phyloP scores from a whole-genome alignment of 208 protist genomes.

The Leishmania lainsoni region DNA sequence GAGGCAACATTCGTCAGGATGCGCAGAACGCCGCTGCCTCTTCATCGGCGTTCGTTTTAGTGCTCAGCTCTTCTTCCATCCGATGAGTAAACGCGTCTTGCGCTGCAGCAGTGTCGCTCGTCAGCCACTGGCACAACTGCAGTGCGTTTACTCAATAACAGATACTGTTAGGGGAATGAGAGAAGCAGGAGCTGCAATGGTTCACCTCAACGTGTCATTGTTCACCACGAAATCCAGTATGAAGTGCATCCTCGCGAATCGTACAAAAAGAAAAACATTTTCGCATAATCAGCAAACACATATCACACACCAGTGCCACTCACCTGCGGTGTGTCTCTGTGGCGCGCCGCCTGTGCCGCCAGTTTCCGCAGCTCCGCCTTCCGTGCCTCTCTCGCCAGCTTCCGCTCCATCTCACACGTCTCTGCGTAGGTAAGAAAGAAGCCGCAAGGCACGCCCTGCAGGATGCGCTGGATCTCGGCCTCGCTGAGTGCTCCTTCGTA shows the following conservation, averaged over 20 bases:
- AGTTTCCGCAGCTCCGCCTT: slow-evolving; percentile 48
- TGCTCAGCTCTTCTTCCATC: background rate
- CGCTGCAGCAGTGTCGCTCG: background rate
- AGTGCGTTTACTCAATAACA: background rate
- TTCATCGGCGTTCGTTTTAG: background rate
- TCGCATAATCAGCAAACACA: background rate
- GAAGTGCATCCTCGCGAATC: background rate
- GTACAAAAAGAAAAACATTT: background rate
- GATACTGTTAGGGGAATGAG: background rate
- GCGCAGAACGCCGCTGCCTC: background rate
- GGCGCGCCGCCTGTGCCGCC: slow-evolving; percentile 18
- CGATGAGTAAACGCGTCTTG: background rate
- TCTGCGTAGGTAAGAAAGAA: slow-evolving; percentile 83
- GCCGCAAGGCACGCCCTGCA: slow-evolving; percentile 54
- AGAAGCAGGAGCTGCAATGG: background rate
- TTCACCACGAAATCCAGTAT: background rate
- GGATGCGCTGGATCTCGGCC: slow-evolving; percentile 76
- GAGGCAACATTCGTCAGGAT: background rate
- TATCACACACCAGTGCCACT: background rate
- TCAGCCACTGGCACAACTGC: too few species aligned
- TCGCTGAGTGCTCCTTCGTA: slow-evolving; percentile 77
- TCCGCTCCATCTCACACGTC: slow-evolving; percentile 52
- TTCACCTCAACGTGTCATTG: background rate
- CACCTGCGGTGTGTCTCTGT: slow-evolving; percentile 9
- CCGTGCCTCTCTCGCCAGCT: slow-evolving; percentile 42